A percentile compares a stretch with the other conserved stretches of the same genome.
These are phyloP conservation scores for Quercus aquifolioides DNA, from an alignment of 306 rosid species.

Conservation along the genomic window DNA sequence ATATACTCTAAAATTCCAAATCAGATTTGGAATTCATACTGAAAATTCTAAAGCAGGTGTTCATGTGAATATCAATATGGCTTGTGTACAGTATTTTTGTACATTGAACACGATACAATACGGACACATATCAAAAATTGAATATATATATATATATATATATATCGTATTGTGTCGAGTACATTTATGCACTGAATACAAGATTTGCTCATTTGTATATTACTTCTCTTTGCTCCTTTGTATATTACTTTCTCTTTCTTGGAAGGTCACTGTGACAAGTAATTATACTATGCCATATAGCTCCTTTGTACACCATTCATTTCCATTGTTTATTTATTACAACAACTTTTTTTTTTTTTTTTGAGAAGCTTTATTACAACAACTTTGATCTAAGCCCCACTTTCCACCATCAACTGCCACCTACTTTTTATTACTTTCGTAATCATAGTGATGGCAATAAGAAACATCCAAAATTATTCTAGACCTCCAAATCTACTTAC, in stretches of 20 bases:
- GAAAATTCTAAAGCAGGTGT: no score
- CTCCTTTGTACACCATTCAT: not conserved
- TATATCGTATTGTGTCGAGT: no score
- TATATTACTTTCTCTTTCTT: not conserved
- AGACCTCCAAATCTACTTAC: not conserved
- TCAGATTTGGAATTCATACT: no score
- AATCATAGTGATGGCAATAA: not conserved
- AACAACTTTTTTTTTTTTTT: no score
- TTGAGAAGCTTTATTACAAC: no score
- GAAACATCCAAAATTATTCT: not conserved
- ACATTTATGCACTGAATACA: no score
- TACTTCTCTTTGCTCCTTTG: no score
- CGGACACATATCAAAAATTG: no score
- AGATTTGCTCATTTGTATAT: no score
- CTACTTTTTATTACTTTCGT: not conserved
- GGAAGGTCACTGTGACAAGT: not conserved
- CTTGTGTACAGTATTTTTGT: accelerated
- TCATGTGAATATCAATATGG: no score
- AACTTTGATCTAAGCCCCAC: not conserved
- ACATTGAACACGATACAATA: accelerated
- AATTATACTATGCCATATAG: not conserved
- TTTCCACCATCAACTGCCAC: not conserved
- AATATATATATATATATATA: no score
- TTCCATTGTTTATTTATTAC: not conserved
- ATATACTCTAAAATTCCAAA: no score